phyloP scores from a whole-genome alignment of 768 basidiomycete genomes.

The Tricholomella constricta region DNA sequence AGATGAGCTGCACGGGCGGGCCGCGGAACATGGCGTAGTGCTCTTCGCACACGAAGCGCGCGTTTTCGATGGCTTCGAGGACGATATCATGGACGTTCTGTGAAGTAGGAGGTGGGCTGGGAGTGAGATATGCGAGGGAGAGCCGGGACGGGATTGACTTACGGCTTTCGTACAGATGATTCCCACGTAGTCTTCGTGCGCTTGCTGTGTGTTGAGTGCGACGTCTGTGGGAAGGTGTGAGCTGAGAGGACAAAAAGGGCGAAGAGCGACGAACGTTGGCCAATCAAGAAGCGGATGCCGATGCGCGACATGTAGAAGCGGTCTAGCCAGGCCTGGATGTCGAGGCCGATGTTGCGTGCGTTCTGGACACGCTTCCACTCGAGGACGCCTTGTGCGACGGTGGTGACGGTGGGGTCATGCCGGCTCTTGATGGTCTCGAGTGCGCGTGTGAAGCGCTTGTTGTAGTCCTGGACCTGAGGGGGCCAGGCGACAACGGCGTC shows the following conservation, averaged over 20 bases:
- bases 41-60: conserved; percentile 92
- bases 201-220: conserved; percentile 88
- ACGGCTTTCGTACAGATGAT: conserved; percentile 95
- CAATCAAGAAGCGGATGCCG: conserved; percentile 95
- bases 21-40: conserved; percentile 96
- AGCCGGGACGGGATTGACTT: conserved; percentile 29
- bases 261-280: conserved; percentile 74
- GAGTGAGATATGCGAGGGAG: neutral
- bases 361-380: conserved; percentile 90
- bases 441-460: conserved; percentile 83
- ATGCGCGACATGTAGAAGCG: conserved; percentile 96
- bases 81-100: conserved; percentile 96
- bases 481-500: conserved; percentile 74
- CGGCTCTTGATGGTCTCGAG: conserved; percentile 89
- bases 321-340: conserved; percentile 95
- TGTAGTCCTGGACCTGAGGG: conserved; percentile 92
- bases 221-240: conserved; percentile 61
- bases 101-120: conserved; percentile 1
- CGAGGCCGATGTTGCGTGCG: conserved; percentile 70
- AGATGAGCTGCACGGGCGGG: conserved; percentile 95
- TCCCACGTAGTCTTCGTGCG: conserved; percentile 91
- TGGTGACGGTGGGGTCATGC: conserved; percentile 97
- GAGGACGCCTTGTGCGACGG: conserved; percentile 92
- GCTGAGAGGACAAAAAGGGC: neutral
- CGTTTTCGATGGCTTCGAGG: conserved; percentile 98